phyloP scores from a whole-genome alignment of 2,329 filamentous ascomycete genomes.

The Sporothrix globosa region DNA sequence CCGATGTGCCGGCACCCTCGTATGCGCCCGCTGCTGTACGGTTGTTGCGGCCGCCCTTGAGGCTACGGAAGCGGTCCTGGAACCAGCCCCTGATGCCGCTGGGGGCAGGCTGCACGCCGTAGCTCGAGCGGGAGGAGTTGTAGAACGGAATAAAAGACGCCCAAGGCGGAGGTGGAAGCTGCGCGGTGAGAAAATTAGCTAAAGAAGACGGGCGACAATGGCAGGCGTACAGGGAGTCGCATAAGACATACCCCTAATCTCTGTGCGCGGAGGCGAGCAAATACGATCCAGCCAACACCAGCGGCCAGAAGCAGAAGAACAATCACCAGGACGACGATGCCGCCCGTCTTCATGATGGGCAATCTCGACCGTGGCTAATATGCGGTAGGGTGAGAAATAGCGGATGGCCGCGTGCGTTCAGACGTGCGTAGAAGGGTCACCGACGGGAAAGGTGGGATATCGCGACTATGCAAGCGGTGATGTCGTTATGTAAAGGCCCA shows the following conservation, averaged over 20 bases:
- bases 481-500: neutral
- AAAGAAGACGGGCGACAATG: neutral
- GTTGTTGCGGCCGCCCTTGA: conserved; percentile 64
- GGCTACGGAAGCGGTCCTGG: conserved; percentile 63
- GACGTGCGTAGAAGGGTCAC: neutral
- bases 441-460: neutral
- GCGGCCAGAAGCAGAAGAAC: conserved; percentile 62
- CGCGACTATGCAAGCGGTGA: neutral
- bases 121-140: conserved; percentile 51
- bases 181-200: neutral
- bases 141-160: conserved; percentile 73
- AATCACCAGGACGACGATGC: conserved; percentile 74
- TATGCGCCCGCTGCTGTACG: conserved; percentile 72
- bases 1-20: conserved; percentile 58
- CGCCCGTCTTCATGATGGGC: conserved; percentile 59
- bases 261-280: conserved; percentile 71
- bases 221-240: conserved; percentile 9
- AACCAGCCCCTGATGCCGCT: conserved; percentile 74
- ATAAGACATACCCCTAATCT: conserved; percentile 64
- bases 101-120: conserved; percentile 57
- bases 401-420: neutral
- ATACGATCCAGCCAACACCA: conserved; percentile 68
- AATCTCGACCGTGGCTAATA: conserved; percentile 14
- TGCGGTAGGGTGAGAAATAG: neutral
- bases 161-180: conserved; percentile 71